Evolutionary conservation across 2,329 filamentous ascomycete species (phyloP), one percentile per base, ranked within the genome.

Genomic region (Diaporthe aspalathi): DNA sequence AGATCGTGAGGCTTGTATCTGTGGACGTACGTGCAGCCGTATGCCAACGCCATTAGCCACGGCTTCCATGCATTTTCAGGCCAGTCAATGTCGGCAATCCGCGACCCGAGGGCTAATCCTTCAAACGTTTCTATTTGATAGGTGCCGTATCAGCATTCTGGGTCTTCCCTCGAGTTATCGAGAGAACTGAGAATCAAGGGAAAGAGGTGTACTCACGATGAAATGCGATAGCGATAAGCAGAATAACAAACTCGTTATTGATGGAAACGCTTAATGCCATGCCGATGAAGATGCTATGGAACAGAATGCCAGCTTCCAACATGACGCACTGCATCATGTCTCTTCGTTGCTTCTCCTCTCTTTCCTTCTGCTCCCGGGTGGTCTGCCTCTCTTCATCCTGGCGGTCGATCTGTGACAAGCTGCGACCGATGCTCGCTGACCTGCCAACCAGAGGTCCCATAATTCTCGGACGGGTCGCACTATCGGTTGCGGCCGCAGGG

Each of bases 301-400:
- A 60, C 16, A 60, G 22, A 29, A 60, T 60, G 2, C 56, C 56
- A 43, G 56, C 56, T 29, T 60, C 56, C 14, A 60, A 22, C 56
- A 60, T 60, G 56, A 60, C 22, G 56, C 56, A 60, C 5, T 60
- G 56, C 56, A 60, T 60, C 38, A 60, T 60, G 22, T 60, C 56
- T 16, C 56, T 60, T 45, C 38, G 35, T 40, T 27, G 38, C 24
- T 60, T 60, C 12, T 60, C 56, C 16, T 60, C 38, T n/a, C 22
- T 22, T 14, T 29, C 38, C 38, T 45, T 45, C 22, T 43, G 56
- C 17, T 60, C 56, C 56, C 27, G 14, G 38, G 38, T n/a, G 16
- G 24, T 60, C 56, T 60, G 56, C 22, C 16, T 24, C 27, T 60
- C 56, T 29, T 60, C 38, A 1, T 60, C 56, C 22, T 27, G 56